Evolutionary conservation across 108 stramenopile genomes (phyloP).

Genomic region (Cyclotella baltica): DNA sequence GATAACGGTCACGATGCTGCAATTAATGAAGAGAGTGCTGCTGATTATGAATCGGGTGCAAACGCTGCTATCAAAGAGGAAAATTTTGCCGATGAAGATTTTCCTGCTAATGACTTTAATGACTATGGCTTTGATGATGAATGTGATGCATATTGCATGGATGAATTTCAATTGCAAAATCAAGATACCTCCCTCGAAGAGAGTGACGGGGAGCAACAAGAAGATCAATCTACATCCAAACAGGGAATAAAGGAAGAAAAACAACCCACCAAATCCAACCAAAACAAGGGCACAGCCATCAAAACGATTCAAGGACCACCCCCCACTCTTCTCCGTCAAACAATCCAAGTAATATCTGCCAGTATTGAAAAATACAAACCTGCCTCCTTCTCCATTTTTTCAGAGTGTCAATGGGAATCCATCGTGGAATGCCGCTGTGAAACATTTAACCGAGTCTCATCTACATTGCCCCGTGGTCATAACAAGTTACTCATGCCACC

Average conservation of each 20-base stretch:
- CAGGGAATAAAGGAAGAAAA: conserved; percentile 2
- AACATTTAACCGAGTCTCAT: neutral
- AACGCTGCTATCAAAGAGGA: too few species aligned
- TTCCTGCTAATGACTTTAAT: too few species aligned
- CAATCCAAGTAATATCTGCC: conserved; percentile 24
- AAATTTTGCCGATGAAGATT: too few species aligned
- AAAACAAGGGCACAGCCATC: neutral
- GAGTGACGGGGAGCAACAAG: neutral
- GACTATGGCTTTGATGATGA: conserved; percentile 1
- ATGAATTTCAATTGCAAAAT: neutral
- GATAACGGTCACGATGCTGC: neutral
- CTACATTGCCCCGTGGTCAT: neutral
- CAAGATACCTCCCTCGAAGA: neutral
- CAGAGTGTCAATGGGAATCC: conserved; percentile 47
- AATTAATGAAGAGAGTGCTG: too few species aligned
- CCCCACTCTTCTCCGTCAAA: conserved; percentile 34
- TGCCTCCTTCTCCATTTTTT: conserved; percentile 24
- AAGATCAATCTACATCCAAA: conserved; percentile 2
- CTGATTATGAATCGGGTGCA: too few species aligned
- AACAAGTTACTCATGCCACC: conserved; percentile 18
- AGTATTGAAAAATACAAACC: conserved; percentile 43
- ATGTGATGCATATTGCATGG: neutral
- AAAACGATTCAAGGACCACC: conserved; percentile 18
- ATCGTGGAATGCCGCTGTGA: conserved; percentile 25
- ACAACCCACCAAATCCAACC: neutral